Base-by-base conservation (phyloP, 2,329 filamentous ascomycete genomes). In the Ascosphaera pollenicola region DNA sequence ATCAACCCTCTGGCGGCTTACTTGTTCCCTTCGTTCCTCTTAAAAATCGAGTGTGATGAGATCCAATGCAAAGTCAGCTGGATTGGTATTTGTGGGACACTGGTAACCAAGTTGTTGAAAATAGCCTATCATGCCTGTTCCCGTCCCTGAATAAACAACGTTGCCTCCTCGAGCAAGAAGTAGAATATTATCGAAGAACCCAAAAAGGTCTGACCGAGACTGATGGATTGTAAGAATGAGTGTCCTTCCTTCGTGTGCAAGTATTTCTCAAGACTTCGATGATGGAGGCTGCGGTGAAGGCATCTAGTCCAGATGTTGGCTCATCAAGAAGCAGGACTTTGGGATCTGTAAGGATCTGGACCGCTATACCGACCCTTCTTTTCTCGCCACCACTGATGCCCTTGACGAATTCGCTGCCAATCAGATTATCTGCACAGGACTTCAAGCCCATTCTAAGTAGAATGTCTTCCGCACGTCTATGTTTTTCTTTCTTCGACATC, bases 331-430 rank as follows among this genome's bases (percentile, higher is more conserved):
- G 61, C 1, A 85, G 57, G 2, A 85, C 68, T 1, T 73, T 70
- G 1, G 79, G 79, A 42, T 83, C 76, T 0, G 77, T 84, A 8
- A 85, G 62, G 5, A 84, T 74, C 47, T 85, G 79, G 0, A 83
- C 72, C 0, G 78, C 79, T 43, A 85, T 83, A 2, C 75, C 78
- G 4, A 84, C 77, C 40, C 80, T 68, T 2, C 79, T 66, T 55
- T 83, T 84, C 54, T 85, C 78, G 15, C 80, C 80, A 2, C 79
- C 79, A 7, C 76, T 82, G 21, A 85, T 83, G 0, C 79, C 78
- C 51, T 84, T 84, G 46, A 80, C 65, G 3, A 79, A 54, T 7
- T 80, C 75, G 41, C 69, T 76, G 2, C 79, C 79, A 7, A 85
- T 68, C 0, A 83, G 54, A 39, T 78, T 81, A 49, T 83, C 71